Evolutionary conservation across 2,329 filamentous ascomycete species (phyloP).

Genomic region (Graphium sp.): DNA sequence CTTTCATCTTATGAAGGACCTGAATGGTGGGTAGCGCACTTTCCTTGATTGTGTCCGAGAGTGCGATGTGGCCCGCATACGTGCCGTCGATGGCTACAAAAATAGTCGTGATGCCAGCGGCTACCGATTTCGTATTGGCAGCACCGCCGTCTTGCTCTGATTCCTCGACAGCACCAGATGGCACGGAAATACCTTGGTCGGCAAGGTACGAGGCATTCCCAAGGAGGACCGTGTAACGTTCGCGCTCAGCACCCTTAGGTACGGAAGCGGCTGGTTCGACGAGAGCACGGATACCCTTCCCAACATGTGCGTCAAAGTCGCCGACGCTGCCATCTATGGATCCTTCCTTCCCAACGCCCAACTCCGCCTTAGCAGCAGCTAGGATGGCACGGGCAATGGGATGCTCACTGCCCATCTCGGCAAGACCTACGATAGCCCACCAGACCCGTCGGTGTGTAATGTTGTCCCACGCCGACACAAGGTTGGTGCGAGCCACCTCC

Average conservation of each 20-base stretch:
- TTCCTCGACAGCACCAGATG: constrained; percentile 43
- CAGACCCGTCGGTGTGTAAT: constrained; percentile 59
- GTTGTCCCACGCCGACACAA: constrained; percentile 53
- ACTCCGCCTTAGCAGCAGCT: constrained; percentile 54
- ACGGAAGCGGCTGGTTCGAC: constrained; percentile 59
- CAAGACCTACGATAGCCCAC: constrained; percentile 94
- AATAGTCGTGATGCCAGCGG: constrained; percentile 70
- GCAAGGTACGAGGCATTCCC: constrained; percentile 69
- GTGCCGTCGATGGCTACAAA: constrained; percentile 73
- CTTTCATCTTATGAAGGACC: constrained; percentile 69
- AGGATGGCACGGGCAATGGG: constrained; percentile 86
- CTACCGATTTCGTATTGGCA: no score
- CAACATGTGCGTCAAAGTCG: constrained; percentile 70
- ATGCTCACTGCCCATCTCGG: constrained; percentile 91
- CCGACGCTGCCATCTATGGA: constrained; percentile 70
- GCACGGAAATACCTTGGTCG: constrained; percentile 51
- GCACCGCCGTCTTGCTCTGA: constrained; percentile 36
- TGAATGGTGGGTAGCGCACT: constrained; percentile 67
- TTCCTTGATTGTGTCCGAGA: constrained; percentile 83
- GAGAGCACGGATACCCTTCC: constrained; percentile 66
- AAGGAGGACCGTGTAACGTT: constrained; percentile 62
- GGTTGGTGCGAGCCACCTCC: constrained; percentile 61
- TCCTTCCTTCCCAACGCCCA: constrained; percentile 55
- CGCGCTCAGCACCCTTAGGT: constrained; percentile 27
- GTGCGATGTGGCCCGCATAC: constrained; percentile 68